phyloP scores from a whole-genome alignment of 805 yeast genomes.

The Candida insectorum region DNA sequence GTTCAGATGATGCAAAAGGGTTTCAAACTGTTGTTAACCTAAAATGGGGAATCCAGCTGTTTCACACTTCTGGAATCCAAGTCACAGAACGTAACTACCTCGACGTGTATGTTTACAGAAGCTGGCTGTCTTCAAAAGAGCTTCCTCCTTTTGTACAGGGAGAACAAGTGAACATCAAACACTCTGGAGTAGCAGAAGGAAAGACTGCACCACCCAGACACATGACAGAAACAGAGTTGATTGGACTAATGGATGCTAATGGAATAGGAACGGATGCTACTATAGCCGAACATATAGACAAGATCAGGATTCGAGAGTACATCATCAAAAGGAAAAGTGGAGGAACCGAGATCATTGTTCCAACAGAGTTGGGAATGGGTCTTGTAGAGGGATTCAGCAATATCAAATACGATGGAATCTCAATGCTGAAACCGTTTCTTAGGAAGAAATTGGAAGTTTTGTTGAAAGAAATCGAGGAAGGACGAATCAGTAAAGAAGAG shows the following conservation, averaged over 20 bases:
- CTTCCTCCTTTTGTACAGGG: constrained; percentile 62
- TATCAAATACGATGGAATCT: constrained; percentile 59
- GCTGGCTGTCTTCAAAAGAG: constrained; percentile 67
- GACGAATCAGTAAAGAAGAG: constrained; percentile 46
- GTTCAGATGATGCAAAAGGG: constrained; percentile 89
- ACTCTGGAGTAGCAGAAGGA: constrained; percentile 66
- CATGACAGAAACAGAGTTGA: constrained; percentile 88
- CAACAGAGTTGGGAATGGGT: constrained; percentile 82
- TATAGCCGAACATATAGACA: constrained; percentile 94
- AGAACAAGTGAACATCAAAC: constrained; percentile 53
- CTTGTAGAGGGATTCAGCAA: constrained; percentile 84
- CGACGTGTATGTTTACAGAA: constrained; percentile 73
- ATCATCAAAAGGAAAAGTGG: constrained; percentile 43
- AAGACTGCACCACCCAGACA: constrained; percentile 76
- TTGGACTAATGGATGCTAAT: constrained; percentile 91
- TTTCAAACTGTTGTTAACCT: constrained; percentile 56
- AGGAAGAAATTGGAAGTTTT: constrained; percentile 71
- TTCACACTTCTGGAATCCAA: constrained; percentile 67
- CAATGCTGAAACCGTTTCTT: constrained; percentile 81
- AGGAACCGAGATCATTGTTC: constrained; percentile 52
- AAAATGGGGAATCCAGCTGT: constrained; percentile 76
- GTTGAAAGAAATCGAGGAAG: constrained; percentile 66
- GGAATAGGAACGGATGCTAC: constrained; percentile 99
- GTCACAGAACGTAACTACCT: constrained; percentile 75
- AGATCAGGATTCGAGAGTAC: constrained; percentile 66